A percentile compares a stretch with the other conserved stretches of the same genome.
phyloP scores from a whole-genome alignment of 495 filamentous ascomycete species.

The Aspergillus kassunensis region DNA sequence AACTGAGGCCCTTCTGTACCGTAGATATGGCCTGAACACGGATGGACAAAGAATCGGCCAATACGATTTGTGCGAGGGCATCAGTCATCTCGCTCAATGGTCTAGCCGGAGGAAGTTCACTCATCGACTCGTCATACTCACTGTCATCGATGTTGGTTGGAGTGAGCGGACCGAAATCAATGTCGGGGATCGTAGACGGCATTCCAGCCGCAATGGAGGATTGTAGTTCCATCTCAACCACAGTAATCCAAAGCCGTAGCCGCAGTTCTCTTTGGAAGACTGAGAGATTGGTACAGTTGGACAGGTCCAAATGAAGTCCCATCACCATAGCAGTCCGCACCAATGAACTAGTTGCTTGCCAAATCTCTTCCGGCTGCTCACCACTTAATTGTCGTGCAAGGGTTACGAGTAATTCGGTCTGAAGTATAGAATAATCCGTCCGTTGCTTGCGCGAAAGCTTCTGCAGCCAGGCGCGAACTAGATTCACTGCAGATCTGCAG shows the following conservation, averaged over 20 bases:
- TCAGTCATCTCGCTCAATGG: background rate
- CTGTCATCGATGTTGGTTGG: slow-evolving; percentile 37
- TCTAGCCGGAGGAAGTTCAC: slow-evolving; percentile 25
- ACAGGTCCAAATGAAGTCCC: slow-evolving; percentile 56
- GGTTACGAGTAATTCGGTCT: slow-evolving; percentile 28
- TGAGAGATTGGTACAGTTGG: slow-evolving; percentile 19
- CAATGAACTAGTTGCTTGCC: slow-evolving; percentile 52
- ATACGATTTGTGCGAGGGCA: background rate
- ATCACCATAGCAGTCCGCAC: slow-evolving; percentile 55
- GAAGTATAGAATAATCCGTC: slow-evolving; percentile 27
- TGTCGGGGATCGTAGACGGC: slow-evolving; percentile 30
- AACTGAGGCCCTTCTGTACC: background rate
- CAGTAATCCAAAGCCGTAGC: slow-evolving; percentile 42
- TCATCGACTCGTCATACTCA: slow-evolving; percentile 36
- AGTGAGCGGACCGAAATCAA: slow-evolving; percentile 22
- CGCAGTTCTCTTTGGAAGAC: slow-evolving; percentile 33
- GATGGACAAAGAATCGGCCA: background rate
- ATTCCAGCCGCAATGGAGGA: slow-evolving; percentile 35
- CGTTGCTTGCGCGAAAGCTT: slow-evolving; percentile 39
- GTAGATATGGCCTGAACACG: background rate
- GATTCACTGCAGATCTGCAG: slow-evolving; percentile 18
- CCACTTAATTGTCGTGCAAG: slow-evolving; percentile 45
- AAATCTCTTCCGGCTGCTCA: slow-evolving; percentile 41
- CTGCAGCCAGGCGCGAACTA: slow-evolving; percentile 28
- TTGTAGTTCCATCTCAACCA: slow-evolving; percentile 42